These are phyloP conservation scores for Striga hermonthica DNA, from an alignment of 305 asterid species.

Conservation along the genomic window DNA sequence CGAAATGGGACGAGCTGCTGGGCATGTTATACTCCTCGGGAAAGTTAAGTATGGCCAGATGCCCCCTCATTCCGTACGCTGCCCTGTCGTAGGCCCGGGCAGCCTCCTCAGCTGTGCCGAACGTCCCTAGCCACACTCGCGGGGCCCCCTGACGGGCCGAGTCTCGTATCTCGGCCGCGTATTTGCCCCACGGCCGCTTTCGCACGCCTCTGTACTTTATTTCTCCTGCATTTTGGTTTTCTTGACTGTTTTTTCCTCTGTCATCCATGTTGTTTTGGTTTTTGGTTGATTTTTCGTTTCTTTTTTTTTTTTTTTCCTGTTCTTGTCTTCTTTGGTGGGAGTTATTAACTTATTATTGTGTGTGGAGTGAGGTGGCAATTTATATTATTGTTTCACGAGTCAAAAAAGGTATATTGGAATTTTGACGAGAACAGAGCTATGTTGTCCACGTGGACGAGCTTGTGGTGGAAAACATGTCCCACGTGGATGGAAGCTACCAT, in stretches of 20 bases:
- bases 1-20: slow-evolving; percentile 46
- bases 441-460: slow-evolving; percentile 31
- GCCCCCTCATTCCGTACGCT: slow-evolving; percentile 60
- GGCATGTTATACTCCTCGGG: slow-evolving; percentile 54
- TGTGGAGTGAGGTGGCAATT: slow-evolving; percentile 36
- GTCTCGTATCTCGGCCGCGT: slow-evolving; percentile 76
- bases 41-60: slow-evolving; percentile 62
- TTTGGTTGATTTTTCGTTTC: no score
- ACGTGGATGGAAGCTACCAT: slow-evolving; percentile 41
- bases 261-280: slow-evolving; percentile 29
- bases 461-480: slow-evolving; percentile 27
- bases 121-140: slow-evolving; percentile 69
- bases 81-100: slow-evolving; percentile 67
- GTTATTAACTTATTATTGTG: neutral
- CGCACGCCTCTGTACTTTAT: slow-evolving; percentile 61
- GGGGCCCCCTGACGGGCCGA: slow-evolving; percentile 44
- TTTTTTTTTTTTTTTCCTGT: no score
- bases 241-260: slow-evolving; percentile 19
- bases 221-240: slow-evolving; percentile 30
- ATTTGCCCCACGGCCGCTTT: slow-evolving; percentile 63
- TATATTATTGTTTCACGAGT: slow-evolving; percentile 23
- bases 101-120: slow-evolving; percentile 55
- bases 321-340: neutral
- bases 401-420: neutral
- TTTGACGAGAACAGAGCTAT: slow-evolving; percentile 15